A percentile compares a stretch with the other conserved stretches of the same genome.
Evolutionary conservation across 345 rosid genomes (phyloP).

Genomic region (Acer campestre): DNA sequence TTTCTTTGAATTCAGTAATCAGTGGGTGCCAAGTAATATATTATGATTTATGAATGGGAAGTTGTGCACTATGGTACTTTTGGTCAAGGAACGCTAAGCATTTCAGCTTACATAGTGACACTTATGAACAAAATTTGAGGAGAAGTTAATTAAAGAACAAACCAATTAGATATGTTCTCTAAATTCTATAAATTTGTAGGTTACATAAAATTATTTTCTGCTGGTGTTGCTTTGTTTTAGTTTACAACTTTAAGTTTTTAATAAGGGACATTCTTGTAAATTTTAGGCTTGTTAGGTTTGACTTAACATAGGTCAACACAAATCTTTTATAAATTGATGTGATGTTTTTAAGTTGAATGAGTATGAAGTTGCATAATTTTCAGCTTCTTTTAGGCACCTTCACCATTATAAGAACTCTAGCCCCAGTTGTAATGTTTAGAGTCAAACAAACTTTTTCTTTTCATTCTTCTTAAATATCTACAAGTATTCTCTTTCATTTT

Average conservation of each 20-base stretch:
- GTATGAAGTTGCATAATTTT: background rate
- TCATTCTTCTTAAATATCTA: background rate
- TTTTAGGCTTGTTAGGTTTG: constrained; percentile 5
- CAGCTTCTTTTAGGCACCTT: background rate
- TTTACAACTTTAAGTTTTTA: background rate
- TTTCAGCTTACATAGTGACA: background rate
- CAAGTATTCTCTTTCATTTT: background rate
- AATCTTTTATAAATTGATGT: background rate
- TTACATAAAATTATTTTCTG: too few species aligned
- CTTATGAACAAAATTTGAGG: background rate
- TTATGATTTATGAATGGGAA: constrained; percentile 13
- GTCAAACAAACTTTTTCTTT: background rate
- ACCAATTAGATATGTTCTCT: background rate
- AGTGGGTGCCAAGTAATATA: background rate
- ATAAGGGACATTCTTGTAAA: background rate
- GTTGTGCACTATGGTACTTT: background rate
- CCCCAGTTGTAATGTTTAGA: background rate
- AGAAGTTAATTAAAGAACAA: background rate
- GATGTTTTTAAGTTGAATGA: constrained; percentile 1
- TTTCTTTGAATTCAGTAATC: background rate
- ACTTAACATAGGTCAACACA: background rate
- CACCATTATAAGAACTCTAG: background rate
- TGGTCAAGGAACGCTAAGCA: background rate
- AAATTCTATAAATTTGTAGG: background rate
- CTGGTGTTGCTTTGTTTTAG: background rate